Evolutionary conservation across 495 filamentous ascomycete species (phyloP).

Genomic region (Hypoxylon fuscum): DNA sequence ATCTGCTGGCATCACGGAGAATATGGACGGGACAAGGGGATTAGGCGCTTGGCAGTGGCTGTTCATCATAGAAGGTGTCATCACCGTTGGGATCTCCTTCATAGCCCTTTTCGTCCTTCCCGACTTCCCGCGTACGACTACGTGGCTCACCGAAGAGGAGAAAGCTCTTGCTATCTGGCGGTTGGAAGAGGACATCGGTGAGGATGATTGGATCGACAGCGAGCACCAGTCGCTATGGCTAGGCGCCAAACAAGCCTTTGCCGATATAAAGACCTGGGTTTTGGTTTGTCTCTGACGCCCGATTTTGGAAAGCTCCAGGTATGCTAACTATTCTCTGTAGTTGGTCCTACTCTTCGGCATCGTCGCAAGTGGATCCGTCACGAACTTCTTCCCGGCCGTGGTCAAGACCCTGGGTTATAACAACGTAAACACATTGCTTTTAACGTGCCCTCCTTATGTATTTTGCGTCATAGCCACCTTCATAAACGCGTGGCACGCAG

Average conservation of each 20-base stretch:
- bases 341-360: slow-evolving; percentile 75
- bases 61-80: slow-evolving; percentile 80
- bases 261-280: slow-evolving; percentile 77
- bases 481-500: slow-evolving; percentile 79
- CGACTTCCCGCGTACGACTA: slow-evolving; percentile 81
- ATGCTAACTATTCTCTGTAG: slow-evolving; percentile 43
- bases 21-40: slow-evolving; percentile 59
- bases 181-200: slow-evolving; percentile 79
- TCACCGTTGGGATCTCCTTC: slow-evolving; percentile 57
- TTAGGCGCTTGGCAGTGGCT: slow-evolving; percentile 68
- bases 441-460: slow-evolving; percentile 80
- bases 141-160: slow-evolving; percentile 76
- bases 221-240: slow-evolving; percentile 70
- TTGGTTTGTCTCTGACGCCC: slow-evolving; percentile 55
- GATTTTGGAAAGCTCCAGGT: background rate
- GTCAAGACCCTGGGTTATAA: slow-evolving; percentile 71
- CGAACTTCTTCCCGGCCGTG: slow-evolving; percentile 92
- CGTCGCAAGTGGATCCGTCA: slow-evolving; percentile 75
- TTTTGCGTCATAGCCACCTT: slow-evolving; percentile 76
- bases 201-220: slow-evolving; percentile 74
- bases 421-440: slow-evolving; percentile 70
- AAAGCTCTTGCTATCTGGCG: slow-evolving; percentile 73
- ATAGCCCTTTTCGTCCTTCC: slow-evolving; percentile 71
- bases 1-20: slow-evolving; percentile 62
- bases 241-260: slow-evolving; percentile 75